Evolutionary conservation across 768 basidiomycete genomes (phyloP), one percentile per base, ranked within the genome.

Genomic region (Boletus reticuloceps): DNA sequence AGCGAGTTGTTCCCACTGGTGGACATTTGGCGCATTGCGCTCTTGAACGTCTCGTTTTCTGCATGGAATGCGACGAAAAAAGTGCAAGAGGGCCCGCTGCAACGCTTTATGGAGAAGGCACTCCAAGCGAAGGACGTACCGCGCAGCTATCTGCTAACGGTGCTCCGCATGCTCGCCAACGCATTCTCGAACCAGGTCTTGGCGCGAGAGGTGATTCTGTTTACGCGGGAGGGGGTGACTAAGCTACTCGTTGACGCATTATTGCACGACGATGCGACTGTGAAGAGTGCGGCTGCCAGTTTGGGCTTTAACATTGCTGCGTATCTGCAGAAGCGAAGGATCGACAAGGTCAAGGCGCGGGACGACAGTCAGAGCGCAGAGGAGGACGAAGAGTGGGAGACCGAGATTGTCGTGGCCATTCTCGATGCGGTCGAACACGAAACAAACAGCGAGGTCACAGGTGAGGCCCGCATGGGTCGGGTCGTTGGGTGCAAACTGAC

Each of bases 341-440:
- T 86, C 13, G 83, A 79, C 42, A 69, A 65, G 53, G 52, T 70
- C 41, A 66, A 65, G 38, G 72, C 70, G 22, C 63, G 60, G 20
- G 64, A 66, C 38, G 69, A 67, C 29, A 65, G 56, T n/a, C 71
- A 69, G 4, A 77, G 75, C 27, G 75, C 72, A 16, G 75, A 74
- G 39, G 84, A 82, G 49, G 82, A 84, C 51, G 90, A 80, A 19
- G 94, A 94, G 51, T 95, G 91, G 91, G 85, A 92, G 64, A 76
- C 89, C 0, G 95, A 97, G 74, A 71, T 96, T 32, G 75, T 86
- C 3, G 90, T 87, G 63, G 95, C 90, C 1, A 65, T 97, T n/a
- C 67, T 94, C 0, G 91, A 93, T 68, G 90, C 89, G 17, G 64
- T 96, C 19, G 79, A 77, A 48, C 79, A 80, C 58, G 93, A 96